Percentiles rank a stretch among this genome's conserved stretches.
phyloP scores from a whole-genome alignment of 441 rosid species.

The Gossypium trilobum region DNA sequence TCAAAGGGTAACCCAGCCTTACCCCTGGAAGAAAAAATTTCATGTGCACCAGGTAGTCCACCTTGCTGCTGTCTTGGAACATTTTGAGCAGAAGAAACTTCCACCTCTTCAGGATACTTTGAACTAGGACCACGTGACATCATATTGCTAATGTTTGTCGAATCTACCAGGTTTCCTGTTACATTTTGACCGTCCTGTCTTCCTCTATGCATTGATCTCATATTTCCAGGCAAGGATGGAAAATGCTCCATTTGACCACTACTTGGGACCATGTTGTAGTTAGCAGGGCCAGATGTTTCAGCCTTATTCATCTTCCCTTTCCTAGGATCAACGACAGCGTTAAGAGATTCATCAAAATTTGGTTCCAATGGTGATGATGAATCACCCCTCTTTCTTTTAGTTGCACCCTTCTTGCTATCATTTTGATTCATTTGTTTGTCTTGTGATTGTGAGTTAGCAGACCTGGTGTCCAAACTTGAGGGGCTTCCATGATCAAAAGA shows the following conservation, averaged over 20 bases:
- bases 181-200: constrained; percentile 29
- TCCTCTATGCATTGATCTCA: constrained; percentile 22
- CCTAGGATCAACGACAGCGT: constrained; percentile 34
- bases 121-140: constrained; percentile 19
- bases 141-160: constrained; percentile 16
- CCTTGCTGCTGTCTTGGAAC: constrained; percentile 37
- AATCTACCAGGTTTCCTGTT: constrained; percentile 24
- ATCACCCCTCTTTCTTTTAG: constrained; percentile 80
- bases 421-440: constrained; percentile 49
- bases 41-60: constrained; percentile 29
- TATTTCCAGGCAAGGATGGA: constrained; percentile 22
- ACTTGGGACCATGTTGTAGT: constrained; percentile 29
- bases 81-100: constrained; percentile 31
- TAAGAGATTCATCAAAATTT: constrained; percentile 41
- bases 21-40: constrained; percentile 32
- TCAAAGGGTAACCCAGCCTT: constrained; percentile 37
- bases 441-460: constrained; percentile 78
- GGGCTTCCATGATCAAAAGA: constrained; percentile 91
- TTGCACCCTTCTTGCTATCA: constrained; percentile 44
- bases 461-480: constrained; percentile 79
- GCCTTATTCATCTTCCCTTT: constrained; percentile 61
- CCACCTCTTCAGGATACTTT: constrained; percentile 30
- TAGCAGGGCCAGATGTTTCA: constrained; percentile 38
- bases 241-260: constrained; percentile 37
- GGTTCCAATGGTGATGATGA: constrained; percentile 43